These are phyloP conservation scores for Solanum clarkiae DNA, from an alignment of 257 asterid genomes.

Conservation along the genomic window DNA sequence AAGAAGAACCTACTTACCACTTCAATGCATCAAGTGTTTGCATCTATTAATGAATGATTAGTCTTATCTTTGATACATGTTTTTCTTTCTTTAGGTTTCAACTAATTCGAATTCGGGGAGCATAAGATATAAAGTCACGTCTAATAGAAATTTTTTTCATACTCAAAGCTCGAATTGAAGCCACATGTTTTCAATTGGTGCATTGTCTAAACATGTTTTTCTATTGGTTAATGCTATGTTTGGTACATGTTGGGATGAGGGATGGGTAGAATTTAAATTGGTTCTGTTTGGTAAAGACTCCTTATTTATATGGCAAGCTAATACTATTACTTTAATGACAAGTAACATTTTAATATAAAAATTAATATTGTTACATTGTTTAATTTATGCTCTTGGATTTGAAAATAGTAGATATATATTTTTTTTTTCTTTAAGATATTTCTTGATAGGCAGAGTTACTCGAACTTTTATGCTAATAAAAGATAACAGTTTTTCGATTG, in stretches of 20 bases:
- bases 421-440: too few relatives aligned
- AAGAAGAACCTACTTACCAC: not conserved
- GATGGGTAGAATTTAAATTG: not conserved
- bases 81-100: not conserved
- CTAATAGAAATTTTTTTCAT: accelerated
- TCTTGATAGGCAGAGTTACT: not conserved
- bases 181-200: not conserved
- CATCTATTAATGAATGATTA: not conserved
- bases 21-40: not conserved
- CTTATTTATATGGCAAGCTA: not conserved
- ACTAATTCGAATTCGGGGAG: not conserved
- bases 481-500: too few relatives aligned
- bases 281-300: not conserved
- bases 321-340: not conserved
- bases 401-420: not conserved
- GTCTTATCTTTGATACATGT: not conserved
- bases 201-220: not conserved
- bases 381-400: not conserved
- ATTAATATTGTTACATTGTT: not conserved
- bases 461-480: not conserved
- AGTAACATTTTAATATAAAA: not conserved
- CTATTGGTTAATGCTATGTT: not conserved
- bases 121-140: accelerated
- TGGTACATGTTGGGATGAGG: not conserved
- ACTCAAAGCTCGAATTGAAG: not conserved